These are phyloP conservation scores for Penicillium samsonianum DNA, from an alignment of 495 filamentous ascomycete species.

Conservation along the genomic window DNA sequence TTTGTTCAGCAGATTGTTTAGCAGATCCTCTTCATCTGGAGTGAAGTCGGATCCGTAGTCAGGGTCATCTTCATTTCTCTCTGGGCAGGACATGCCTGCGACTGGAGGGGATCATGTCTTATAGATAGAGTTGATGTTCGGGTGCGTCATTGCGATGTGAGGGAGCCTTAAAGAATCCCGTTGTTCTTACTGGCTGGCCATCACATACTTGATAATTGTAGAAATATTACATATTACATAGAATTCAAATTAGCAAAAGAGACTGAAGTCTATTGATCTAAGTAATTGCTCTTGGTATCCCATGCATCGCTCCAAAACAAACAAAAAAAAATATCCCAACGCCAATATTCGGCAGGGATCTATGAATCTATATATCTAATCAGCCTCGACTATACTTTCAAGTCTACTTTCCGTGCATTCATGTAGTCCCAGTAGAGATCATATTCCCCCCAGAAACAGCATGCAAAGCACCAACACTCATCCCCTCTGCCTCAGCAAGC, in stretches of 20 bases:
- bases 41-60: conserved; percentile 78
- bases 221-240: not conserved
- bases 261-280: conserved; percentile 22
- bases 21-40: conserved; percentile 58
- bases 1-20: conserved; percentile 48
- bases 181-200: conserved; percentile 3
- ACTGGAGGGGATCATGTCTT: conserved; percentile 26
- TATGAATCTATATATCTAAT: conserved; percentile 20
- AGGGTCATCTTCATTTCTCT: conserved; percentile 24
- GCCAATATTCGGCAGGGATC: conserved; percentile 9
- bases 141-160: conserved; percentile 7
- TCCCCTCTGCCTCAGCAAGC: conserved; percentile 23
- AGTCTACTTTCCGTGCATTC: conserved; percentile 2
- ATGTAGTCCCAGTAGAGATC: conserved; percentile 30
- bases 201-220: not conserved
- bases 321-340: conserved; percentile 6
- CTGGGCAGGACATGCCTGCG: conserved; percentile 46
- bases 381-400: not conserved
- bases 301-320: conserved; percentile 22
- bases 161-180: conserved; percentile 10
- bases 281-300: conserved; percentile 20
- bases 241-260: conserved; percentile 2
- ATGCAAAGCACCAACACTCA: conserved; percentile 10
- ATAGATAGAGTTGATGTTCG: not conserved
- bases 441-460: conserved; percentile 10